Conservation (phyloP, 2,329 filamentous ascomycete genomes). For the Phialophora macrospora region DNA sequence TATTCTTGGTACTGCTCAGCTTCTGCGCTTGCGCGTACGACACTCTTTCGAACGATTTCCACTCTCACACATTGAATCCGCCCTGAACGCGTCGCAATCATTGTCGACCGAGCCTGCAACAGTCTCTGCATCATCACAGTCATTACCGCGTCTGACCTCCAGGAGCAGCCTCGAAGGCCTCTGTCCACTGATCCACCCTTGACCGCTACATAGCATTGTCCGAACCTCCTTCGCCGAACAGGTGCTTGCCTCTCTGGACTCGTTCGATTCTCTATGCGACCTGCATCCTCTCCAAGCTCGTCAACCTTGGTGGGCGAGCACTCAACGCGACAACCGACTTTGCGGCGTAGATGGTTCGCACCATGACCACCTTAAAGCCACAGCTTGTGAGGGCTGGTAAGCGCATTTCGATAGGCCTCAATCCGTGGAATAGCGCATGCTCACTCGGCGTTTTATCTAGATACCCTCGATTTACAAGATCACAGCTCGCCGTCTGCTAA, state of each 20-base stretch:
- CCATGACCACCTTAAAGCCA: conserved; percentile 43
- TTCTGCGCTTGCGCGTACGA: conserved; percentile 18
- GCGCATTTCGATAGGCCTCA: conserved; percentile 29
- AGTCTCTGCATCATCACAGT: conserved; percentile 27
- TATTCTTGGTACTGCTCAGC: conserved; percentile 16
- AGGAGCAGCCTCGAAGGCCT: not conserved
- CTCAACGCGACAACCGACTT: conserved; percentile 27
- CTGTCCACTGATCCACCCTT: not conserved
- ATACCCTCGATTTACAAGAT: conserved; percentile 94
- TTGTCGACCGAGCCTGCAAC: conserved; percentile 2
- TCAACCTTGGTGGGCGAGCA: conserved; percentile 30
- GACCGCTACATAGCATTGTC: not conserved
- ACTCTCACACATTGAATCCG: conserved; percentile 4
- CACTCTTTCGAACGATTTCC: conserved; percentile 12
- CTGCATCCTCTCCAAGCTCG: conserved; percentile 26
- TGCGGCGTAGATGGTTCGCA: conserved; percentile 34
- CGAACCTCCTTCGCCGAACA: not conserved
- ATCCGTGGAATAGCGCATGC: not conserved
- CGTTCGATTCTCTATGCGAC: conserved; percentile 30
- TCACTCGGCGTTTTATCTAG: conserved; percentile 54
- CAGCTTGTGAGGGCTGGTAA: conserved; percentile 55
- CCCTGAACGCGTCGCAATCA: conserved; percentile 8
- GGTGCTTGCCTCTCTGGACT: not conserved
- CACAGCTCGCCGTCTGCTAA: conserved; percentile 80
- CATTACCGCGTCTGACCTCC: conserved; percentile 32